phyloP scores from a whole-genome alignment of 2,329 filamentous ascomycete genomes.

The Beauveria varroae region DNA sequence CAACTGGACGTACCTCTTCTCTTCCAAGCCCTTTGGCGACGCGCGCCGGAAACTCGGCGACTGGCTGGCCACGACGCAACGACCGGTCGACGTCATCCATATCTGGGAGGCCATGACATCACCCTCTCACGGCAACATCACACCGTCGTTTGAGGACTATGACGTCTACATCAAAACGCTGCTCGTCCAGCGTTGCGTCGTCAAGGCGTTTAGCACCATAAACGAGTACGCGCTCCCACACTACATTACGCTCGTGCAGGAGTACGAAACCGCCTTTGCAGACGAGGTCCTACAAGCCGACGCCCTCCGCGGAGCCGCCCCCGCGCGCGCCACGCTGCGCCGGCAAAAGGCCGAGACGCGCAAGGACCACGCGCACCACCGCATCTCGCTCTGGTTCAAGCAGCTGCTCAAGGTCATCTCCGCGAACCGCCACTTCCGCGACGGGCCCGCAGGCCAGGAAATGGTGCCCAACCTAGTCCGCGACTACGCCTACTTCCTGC shows the following conservation, averaged over 20 bases:
- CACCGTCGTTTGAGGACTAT: conserved; percentile 51
- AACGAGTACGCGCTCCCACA: conserved; percentile 34
- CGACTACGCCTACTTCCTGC: conserved; percentile 29
- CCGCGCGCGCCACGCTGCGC: conserved; percentile 15
- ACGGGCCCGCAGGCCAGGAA: conserved; percentile 15
- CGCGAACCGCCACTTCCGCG: conserved; percentile 16
- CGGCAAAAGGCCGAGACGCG: conserved; percentile 22
- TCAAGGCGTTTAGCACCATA: conserved; percentile 29
- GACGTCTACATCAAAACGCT: conserved; percentile 34
- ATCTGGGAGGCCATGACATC: conserved; percentile 55
- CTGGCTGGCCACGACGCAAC: conserved; percentile 27
- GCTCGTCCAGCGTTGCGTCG: conserved; percentile 22
- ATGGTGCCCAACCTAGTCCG: conserved; percentile 24
- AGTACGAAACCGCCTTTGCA: conserved; percentile 21
- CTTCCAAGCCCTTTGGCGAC: conserved; percentile 27
- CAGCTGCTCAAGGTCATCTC: conserved; percentile 22
- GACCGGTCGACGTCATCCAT: conserved; percentile 35
- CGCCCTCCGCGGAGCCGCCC: neutral
- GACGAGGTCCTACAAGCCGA: conserved; percentile 28
- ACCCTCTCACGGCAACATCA: conserved; percentile 43
- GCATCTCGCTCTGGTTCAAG: conserved; percentile 22
- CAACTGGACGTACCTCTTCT: conserved; percentile 57
- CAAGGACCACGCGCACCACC: conserved; percentile 26
- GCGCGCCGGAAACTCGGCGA: conserved; percentile 28
- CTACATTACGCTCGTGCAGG: conserved; percentile 19